These are phyloP conservation scores for Macrocystidia cucumis DNA, from an alignment of 1,284 basidiomycete species.

Conservation along the genomic window DNA sequence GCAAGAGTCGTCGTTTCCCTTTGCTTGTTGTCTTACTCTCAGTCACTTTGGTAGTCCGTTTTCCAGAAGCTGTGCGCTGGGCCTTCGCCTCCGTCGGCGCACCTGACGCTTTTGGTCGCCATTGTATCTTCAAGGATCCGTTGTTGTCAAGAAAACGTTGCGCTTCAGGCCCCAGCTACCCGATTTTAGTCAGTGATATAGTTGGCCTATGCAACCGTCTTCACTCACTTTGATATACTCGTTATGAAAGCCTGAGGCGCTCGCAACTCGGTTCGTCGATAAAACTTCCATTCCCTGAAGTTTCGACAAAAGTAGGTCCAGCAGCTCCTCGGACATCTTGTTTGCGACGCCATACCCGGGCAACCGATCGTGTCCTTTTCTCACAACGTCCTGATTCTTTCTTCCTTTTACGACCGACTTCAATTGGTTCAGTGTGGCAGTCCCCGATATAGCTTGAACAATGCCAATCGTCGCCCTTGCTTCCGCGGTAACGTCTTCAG, in stretches of 20 bases:
- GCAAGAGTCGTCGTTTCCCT: slow-evolving; percentile 17
- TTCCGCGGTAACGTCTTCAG: slow-evolving; percentile 44
- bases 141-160: slow-evolving; percentile 16
- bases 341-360: slow-evolving; percentile 49
- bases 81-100: slow-evolving; percentile 11
- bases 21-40: slow-evolving; percentile 9
- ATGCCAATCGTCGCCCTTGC: slow-evolving; percentile 46
- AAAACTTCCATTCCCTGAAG: slow-evolving; percentile 39
- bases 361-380: slow-evolving; percentile 40
- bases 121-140: slow-evolving; percentile 17
- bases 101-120: slow-evolving; percentile 18
- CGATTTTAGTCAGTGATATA: slow-evolving; percentile 1
- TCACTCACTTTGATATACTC: slow-evolving; percentile 31
- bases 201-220: slow-evolving; percentile 5
- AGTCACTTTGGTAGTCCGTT: slow-evolving; percentile 9
- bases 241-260: slow-evolving; percentile 25
- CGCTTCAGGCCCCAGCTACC: slow-evolving; percentile 22
- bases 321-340: slow-evolving; percentile 35
- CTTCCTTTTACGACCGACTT: slow-evolving; percentile 60
- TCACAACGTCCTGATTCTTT: slow-evolving; percentile 37
- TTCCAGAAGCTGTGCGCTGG: too few relatives aligned
- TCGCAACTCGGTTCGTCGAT: slow-evolving; percentile 20
- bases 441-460: slow-evolving; percentile 38
- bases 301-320: slow-evolving; percentile 58
- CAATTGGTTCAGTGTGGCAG: slow-evolving; percentile 40